Evolutionary conservation across 116 monocot genomes (phyloP).

Genomic region (Thalassia testudinum): DNA sequence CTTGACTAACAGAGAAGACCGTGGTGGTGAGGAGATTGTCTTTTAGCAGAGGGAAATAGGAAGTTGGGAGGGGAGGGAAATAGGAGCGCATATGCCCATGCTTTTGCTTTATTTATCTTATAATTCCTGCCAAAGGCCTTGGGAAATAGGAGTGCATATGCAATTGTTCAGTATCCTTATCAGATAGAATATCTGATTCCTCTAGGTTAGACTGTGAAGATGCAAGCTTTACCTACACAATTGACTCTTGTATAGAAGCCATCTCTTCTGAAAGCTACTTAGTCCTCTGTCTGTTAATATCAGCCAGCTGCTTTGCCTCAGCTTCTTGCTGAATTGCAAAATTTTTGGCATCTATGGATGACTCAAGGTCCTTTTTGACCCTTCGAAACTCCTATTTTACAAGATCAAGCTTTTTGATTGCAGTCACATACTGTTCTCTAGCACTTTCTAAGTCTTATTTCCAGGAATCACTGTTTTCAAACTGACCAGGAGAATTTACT

Average conservation of each 20-base stretch:
- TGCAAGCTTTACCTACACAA: constrained; percentile 47
- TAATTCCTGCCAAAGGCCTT: no score
- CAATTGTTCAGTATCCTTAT: no score
- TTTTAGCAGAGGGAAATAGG: no score
- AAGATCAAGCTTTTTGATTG: constrained; percentile 27
- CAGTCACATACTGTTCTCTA: constrained; percentile 43
- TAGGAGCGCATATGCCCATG: no score
- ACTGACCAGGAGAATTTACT: constrained; percentile 9
- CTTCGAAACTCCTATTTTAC: constrained; percentile 26
- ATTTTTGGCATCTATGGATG: constrained; percentile 32
- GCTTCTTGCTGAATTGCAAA: constrained; percentile 42
- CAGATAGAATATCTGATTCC: constrained; percentile 3
- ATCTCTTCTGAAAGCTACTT: constrained; percentile 43
- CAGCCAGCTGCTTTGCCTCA: constrained; percentile 29
- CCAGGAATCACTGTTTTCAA: constrained; percentile 19
- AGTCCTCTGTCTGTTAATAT: constrained; percentile 27
- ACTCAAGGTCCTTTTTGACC: constrained; percentile 48
- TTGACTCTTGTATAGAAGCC: constrained; percentile 34
- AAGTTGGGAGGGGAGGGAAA: no score
- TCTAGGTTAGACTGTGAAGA: constrained; percentile 46
- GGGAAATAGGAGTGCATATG: no score
- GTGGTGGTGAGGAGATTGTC: no score
- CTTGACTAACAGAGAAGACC: no score
- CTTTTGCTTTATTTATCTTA: no score
- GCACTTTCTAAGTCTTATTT: constrained; percentile 35